Percentiles rank a stretch among this genome's conserved stretches.
Evolutionary conservation across 2,329 filamentous ascomycete species (phyloP).

Genomic region (Ophiostoma australiae): DNA sequence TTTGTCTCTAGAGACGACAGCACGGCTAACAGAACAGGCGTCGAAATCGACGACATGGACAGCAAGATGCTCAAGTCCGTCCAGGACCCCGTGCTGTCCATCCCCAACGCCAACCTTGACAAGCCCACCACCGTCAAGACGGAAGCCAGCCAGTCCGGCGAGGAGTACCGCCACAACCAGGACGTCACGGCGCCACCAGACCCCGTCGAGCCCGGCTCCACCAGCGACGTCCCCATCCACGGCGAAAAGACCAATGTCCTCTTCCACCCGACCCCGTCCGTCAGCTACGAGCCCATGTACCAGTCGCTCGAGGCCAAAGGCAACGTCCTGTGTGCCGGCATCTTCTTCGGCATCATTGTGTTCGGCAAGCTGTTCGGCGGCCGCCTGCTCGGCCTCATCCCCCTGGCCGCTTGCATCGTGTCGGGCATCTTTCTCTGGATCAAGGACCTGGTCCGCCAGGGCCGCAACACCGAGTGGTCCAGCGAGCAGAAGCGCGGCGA

Average conservation of each 20-base stretch:
- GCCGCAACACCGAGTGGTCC: conserved; percentile 79
- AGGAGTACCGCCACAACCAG: conserved; percentile 79
- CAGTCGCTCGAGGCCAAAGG: conserved; percentile 67
- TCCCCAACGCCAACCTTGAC: conserved; percentile 84
- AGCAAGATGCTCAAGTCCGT: conserved; percentile 58
- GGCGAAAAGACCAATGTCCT: conserved; percentile 95
- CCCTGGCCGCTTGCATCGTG: conserved; percentile 64
- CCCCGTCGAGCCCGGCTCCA: conserved; percentile 73
- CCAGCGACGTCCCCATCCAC: conserved; percentile 89
- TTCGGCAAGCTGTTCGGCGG: conserved; percentile 77
- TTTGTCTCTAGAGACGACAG: not conserved
- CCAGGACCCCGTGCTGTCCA: conserved; percentile 69
- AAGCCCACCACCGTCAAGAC: conserved; percentile 70
- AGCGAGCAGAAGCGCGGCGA: conserved; percentile 80
- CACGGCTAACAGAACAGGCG: conserved; percentile 42
- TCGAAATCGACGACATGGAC: conserved; percentile 73
- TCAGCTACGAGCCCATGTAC: conserved; percentile 89
- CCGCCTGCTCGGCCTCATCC: conserved; percentile 68
- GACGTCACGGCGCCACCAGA: conserved; percentile 89
- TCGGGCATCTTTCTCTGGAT: conserved; percentile 85
- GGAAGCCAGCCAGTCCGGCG: conserved; percentile 62
- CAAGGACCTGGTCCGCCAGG: conserved; percentile 78
- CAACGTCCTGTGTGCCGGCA: conserved; percentile 62
- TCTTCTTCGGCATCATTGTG: conserved; percentile 69
- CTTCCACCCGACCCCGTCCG: conserved; percentile 87